Evolutionary conservation across 2,329 filamentous ascomycete species (phyloP), one percentile per base, ranked within the genome.

Genomic region (Calonectria honghensis): DNA sequence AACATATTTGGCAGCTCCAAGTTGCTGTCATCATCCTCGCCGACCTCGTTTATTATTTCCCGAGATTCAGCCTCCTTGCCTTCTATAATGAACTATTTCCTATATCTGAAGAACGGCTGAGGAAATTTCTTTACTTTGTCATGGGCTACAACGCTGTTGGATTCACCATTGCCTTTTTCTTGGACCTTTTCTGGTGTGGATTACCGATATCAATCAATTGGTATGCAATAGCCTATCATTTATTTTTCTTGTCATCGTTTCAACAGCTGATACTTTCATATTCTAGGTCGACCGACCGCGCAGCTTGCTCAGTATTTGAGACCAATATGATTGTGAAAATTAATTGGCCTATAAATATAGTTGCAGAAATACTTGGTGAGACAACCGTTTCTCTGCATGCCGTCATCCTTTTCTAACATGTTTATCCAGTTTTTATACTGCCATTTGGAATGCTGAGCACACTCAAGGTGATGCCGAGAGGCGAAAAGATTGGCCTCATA

Each of bases 21-120:
- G 11, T 29, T 4, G 9, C n/a, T 18, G 6, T 63, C 27, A 29
- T 39, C 7, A 7, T 63, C 10, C 24, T 63, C 13, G 29, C n/a
- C 29, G 57, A 63, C 11, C 4, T 63, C 3, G 16, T 63, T 13
- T 63, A 63, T 20, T 63, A 41, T 41, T 63, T 63, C 9, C 57
- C 57, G 13, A 63, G 57, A 29, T 63, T 63, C 14, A 18, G 57
- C 18, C 57, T 63, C 20, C 57, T 63, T 63, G n/a, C 57, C 2
- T 63, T 63, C 24, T 63, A 63, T 13, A 29, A 63, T 11, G 57
- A 63, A 11, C 37, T 63, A 6, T 63, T 63, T 3, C 57, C 57
- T 11, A 63, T 63, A 20, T 63, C 57, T 11, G 57, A 63, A 20
- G 57, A 63, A 41, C 1, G 57, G 13, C 14, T 63, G 16, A 63